Percentiles rank a stretch among this genome's conserved stretches.
Evolutionary conservation across 23 red algal species (phyloP).

Genomic region (Gracilariopsis chorda): DNA sequence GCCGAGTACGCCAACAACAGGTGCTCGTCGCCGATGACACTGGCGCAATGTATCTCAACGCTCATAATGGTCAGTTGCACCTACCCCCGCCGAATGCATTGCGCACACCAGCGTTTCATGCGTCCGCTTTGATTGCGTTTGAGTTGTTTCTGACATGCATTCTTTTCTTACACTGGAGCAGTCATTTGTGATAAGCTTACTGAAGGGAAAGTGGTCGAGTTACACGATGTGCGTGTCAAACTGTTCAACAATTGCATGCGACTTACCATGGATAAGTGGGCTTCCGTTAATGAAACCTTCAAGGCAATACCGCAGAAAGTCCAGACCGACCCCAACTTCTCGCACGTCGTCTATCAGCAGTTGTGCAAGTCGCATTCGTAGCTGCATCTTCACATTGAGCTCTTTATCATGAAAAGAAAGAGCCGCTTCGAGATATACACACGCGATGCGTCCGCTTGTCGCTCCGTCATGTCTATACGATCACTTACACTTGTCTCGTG

Average conservation of each 20-base stretch:
- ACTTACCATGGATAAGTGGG: constrained; percentile 26
- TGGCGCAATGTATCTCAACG: not conserved
- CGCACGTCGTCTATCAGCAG: not conserved
- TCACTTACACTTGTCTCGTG: too few relatives aligned
- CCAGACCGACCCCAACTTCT: constrained; percentile 12
- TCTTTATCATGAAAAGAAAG: too few relatives aligned
- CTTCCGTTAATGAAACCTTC: not conserved
- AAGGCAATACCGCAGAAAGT: not conserved
- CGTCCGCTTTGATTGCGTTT: too few relatives aligned
- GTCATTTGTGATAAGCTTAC: not conserved
- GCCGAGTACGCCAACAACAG: not conserved
- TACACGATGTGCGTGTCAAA: constrained; percentile 1
- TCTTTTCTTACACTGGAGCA: not conserved
- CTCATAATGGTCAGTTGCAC: not conserved
- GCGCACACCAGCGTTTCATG: too few relatives aligned
- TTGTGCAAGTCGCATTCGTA: too few relatives aligned
- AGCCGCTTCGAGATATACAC: too few relatives aligned
- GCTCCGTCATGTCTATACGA: too few relatives aligned
- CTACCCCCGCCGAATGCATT: too few relatives aligned
- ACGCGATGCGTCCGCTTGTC: too few relatives aligned
- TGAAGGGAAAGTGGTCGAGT: not conserved
- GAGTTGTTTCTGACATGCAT: not conserved
- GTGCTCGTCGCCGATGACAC: not conserved
- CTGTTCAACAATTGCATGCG: not conserved
- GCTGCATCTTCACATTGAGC: too few relatives aligned